Conservation (phyloP, 805 yeast species). For the Candida ulmi region DNA sequence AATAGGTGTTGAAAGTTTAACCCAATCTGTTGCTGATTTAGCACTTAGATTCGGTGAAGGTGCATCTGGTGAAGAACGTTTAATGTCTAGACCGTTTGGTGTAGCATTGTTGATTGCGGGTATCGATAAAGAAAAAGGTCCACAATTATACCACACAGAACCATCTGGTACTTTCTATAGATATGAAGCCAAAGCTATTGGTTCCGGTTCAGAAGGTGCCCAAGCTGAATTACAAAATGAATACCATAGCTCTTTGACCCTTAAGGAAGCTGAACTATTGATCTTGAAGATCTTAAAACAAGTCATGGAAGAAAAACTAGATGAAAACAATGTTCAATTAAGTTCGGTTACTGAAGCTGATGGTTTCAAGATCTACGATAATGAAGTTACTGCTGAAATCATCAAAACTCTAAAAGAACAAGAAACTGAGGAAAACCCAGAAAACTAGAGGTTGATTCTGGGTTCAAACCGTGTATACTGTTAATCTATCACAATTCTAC, state of each 20-base stretch:
- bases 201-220: constrained; percentile 98
- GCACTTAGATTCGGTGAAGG: constrained; percentile 97
- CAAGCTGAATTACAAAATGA: constrained; percentile 96
- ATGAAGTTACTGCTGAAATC: constrained; percentile 75
- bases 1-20: constrained; percentile 85
- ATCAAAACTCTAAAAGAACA: constrained; percentile 74
- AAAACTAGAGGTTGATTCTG: constrained; percentile 2
- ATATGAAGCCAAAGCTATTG: constrained; percentile 98
- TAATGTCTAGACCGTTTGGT: constrained; percentile 97
- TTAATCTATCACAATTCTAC: too few relatives aligned
- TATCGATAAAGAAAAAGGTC: constrained; percentile 85
- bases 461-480: too few relatives aligned
- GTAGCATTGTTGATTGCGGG: constrained; percentile 97
- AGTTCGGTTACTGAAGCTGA: constrained; percentile 84
- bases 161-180: constrained; percentile 98
- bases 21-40: constrained; percentile 95
- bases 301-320: constrained; percentile 98
- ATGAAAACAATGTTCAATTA: constrained; percentile 90
- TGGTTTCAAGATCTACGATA: constrained; percentile 83
- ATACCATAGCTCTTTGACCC: constrained; percentile 86
- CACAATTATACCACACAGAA: constrained; percentile 97
- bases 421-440: constrained; percentile 41
- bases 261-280: constrained; percentile 88
- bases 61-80: constrained; percentile 88
- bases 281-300: constrained; percentile 88